Base-by-base conservation (phyloP, 148 eudicot species). In the Fagopyrum tataricum region DNA sequence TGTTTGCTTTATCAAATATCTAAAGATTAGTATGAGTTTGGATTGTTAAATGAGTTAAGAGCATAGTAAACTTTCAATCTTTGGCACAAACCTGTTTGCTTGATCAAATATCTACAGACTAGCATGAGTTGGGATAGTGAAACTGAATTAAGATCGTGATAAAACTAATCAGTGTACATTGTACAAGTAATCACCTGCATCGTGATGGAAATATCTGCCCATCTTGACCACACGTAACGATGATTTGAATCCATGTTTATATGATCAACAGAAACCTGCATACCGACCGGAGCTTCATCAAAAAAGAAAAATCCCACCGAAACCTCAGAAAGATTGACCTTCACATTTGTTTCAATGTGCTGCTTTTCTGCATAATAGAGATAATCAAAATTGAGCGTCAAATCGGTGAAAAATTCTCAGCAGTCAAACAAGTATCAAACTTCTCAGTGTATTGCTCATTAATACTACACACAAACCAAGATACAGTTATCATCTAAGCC, bases 331-430 rank as follows among this genome's bases (percentile, higher is more conserved):
- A 92, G 21, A 37, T 77, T 77, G 70, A 86, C 85, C 87, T 79
- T 92, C 46, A 95, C 82, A 75, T 86, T 92, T 71, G 93, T 92
- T 81, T 92, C 89, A 84, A 86, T 85, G 79, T 84, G 97, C 83
- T 87, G 91, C 87, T 85, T 97, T 76, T 87, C 99, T 95, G 93
- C 71, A 77, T 14, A 55, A 48, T 72, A 68, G 61, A 74, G 67
- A 53, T n/a, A 15, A 48, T 49, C 51, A 13, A 75, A 39, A 64
- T 7, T 49, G 59, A 55, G 55, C 44, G 24, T 43, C 24, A 56
- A 37, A 52, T 15, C 15, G 39, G 43, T 31, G 47, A 40, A 43
- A 39, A 37, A 24, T 20, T 67, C 15, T 14, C 39, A 21, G 66
- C 39, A 21, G 20, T 64, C 43, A 64, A 64, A 64, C 44, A 64